These are phyloP conservation scores for Eucalyptus pumila DNA, from an alignment of 345 rosid species.

Conservation along the genomic window DNA sequence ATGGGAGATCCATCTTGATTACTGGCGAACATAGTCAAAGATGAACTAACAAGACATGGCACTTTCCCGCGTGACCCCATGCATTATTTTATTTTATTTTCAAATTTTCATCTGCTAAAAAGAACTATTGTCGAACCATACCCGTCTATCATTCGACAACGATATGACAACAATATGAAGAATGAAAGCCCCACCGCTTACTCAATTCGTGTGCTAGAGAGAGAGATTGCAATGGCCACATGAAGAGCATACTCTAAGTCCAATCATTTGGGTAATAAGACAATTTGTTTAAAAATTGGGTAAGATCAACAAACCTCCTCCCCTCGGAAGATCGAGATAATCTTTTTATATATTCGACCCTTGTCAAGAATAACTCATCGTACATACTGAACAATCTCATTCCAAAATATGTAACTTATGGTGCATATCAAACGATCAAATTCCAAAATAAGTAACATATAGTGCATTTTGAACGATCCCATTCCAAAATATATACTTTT, in stretches of 20 bases:
- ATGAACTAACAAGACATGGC: background rate
- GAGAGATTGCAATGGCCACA: background rate
- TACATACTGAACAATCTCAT: background rate
- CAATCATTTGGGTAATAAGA: background rate
- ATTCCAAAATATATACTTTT: background rate
- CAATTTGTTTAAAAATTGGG: background rate
- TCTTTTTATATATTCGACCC: background rate
- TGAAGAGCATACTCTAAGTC: background rate
- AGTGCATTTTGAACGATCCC: rapidly evolving
- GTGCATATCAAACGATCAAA: rapidly evolving
- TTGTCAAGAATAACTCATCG: background rate
- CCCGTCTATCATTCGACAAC: background rate
- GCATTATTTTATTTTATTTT: too few species aligned
- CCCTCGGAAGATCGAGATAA: background rate
- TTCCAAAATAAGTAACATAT: background rate
- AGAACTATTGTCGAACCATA: background rate
- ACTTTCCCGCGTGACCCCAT: background rate
- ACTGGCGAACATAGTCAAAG: background rate
- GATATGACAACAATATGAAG: background rate
- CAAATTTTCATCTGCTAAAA: background rate
- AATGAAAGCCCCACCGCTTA: background rate
- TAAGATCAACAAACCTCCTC: background rate
- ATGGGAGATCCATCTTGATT: background rate
- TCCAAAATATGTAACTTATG: background rate
- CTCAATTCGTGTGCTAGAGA: background rate